Conservation (phyloP, 2,329 filamentous ascomycete genomes). For the Fusarium pseudograminearum region DNA sequence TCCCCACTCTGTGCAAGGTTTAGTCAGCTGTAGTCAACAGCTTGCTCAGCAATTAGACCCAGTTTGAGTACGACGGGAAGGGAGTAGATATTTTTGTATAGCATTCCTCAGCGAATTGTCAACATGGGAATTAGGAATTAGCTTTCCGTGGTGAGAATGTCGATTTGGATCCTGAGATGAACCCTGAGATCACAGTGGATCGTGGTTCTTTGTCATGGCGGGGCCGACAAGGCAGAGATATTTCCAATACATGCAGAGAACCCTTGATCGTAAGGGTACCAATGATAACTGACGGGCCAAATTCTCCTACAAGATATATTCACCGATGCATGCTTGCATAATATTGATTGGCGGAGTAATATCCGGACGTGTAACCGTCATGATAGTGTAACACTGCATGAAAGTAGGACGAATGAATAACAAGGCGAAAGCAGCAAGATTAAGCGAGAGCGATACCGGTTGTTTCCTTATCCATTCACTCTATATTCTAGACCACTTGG, state of each 20-base stretch:
- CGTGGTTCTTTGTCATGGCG: background rate
- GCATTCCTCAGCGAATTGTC: background rate
- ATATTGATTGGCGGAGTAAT: background rate
- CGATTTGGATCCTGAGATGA: background rate
- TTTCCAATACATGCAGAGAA: background rate
- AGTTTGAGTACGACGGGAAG: background rate
- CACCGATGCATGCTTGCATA: constrained; percentile 16
- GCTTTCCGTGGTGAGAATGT: background rate
- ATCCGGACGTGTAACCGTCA: background rate
- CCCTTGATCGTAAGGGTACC: background rate
- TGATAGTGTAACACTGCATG: background rate
- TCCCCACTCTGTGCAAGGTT: constrained; percentile 11
- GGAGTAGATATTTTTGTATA: background rate
- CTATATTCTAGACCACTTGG: accelerated
- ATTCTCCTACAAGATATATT: background rate
- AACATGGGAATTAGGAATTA: background rate
- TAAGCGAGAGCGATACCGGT: background rate
- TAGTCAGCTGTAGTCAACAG: constrained; percentile 33
- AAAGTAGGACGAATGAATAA: background rate
- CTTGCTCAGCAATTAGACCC: constrained; percentile 27
- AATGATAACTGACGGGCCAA: background rate
- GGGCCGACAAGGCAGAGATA: background rate
- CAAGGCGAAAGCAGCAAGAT: background rate
- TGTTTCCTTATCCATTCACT: background rate
- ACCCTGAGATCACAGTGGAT: background rate